Evolutionary conservation across 345 rosid species (phyloP), one percentile per base, ranked within the genome.

Genomic region (Passiflora organensis): DNA sequence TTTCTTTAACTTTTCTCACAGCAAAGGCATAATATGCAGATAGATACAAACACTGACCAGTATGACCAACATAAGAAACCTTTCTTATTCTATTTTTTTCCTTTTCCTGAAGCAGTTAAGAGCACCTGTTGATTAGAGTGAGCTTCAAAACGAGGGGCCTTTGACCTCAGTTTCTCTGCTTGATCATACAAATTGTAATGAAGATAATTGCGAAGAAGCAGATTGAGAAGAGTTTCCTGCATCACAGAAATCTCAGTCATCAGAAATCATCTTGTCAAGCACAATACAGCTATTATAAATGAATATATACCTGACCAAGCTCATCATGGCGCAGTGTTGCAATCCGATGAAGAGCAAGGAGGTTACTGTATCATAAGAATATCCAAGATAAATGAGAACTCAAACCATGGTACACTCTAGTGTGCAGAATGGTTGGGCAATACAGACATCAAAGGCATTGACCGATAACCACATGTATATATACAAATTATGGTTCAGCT

Each of bases 61-160:
- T n/a, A n/a, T n/a, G n/a, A n/a, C n/a, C n/a, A n/a, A n/a, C n/a
- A n/a, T n/a, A n/a, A n/a, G n/a, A n/a, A n/a, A n/a, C n/a, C n/a
- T n/a, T n/a, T n/a, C n/a, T n/a, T n/a, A n/a, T n/a, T n/a, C n/a
- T n/a, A n/a, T n/a, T n/a, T n/a, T n/a, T n/a, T n/a, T n/a, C n/a
- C n/a, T n/a, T n/a, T n/a, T n/a, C n/a, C n/a, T n/a, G n/a, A n/a
- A n/a, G n/a, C n/a, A n/a, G n/a, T n/a, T n/a, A n/a, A 41, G 13
- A 32, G 34, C 44, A 53, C 97, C 91, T 90, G 97, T 63, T 90
- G 96, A 67, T 85, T 90, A 2, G 94, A 87, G 66, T 87, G 97
- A 2, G 94, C 97, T 69, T 90, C 97, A 76, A 90, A 90, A 43
- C 86, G 74, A 19, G 94, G 91, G 48, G 91, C 96, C 66, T 90